Percentiles rank a stretch among this genome's conserved stretches.
These are phyloP conservation scores for Odonthalia washingtoniensis DNA, from an alignment of 31 red algal genomes.

Conservation along the genomic window DNA sequence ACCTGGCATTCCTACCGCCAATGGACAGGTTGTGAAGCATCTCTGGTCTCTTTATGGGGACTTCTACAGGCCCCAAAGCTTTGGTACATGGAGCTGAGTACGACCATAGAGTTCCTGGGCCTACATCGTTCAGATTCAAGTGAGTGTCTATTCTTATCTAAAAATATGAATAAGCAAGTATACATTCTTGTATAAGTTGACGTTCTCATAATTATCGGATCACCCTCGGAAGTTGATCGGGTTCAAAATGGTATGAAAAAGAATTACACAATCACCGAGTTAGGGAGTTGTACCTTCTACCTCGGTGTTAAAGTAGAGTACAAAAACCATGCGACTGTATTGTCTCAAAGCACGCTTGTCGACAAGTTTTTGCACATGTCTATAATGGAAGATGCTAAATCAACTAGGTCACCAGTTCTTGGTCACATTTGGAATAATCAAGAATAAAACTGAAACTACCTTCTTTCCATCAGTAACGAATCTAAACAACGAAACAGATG, in stretches of 20 bases:
- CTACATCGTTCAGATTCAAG: background rate
- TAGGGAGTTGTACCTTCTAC: background rate
- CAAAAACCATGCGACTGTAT: background rate
- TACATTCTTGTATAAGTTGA: conserved; percentile 32
- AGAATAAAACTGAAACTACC: too few relatives aligned
- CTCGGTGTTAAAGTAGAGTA: conserved; percentile 9
- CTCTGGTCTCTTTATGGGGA: conserved; percentile 46
- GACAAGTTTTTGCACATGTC: background rate
- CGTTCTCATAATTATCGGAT: conserved; percentile 7
- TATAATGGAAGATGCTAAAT: background rate
- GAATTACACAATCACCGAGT: background rate
- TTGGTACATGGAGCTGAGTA: background rate
- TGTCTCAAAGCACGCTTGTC: background rate
- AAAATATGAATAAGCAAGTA: background rate
- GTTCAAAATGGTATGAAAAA: background rate
- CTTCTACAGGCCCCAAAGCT: conserved; percentile 30
- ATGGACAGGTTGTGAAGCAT: background rate
- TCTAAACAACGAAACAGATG: too few relatives aligned
- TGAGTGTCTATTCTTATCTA: conserved; percentile 7
- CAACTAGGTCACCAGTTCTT: background rate
- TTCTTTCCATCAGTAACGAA: too few relatives aligned
- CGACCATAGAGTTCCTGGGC: background rate
- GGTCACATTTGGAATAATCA: too few relatives aligned
- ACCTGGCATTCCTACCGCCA: background rate
- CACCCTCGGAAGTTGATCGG: background rate